Evolutionary conservation across 768 basidiomycete genomes (phyloP).

Genomic region (Rhodotorula toruloides): DNA sequence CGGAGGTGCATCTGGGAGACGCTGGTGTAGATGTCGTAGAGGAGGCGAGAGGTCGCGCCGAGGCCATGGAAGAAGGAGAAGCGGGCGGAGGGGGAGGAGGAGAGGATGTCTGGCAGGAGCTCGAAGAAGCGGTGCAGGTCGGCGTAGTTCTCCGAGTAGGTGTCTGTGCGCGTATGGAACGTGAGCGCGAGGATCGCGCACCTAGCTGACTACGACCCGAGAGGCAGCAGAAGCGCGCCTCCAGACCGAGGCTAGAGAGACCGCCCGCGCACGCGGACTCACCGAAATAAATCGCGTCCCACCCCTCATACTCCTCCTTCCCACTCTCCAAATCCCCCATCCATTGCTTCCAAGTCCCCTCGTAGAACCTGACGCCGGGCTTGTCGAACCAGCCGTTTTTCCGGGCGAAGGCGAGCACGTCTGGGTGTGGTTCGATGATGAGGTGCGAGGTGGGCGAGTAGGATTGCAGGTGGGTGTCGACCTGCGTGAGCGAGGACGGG

Average conservation of each 20-base stretch:
- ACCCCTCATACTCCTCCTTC: constrained; percentile 65
- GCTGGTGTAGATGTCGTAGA: constrained; percentile 75
- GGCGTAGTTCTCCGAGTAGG: constrained; percentile 43
- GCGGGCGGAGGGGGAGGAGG: constrained; percentile 57
- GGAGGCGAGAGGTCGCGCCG: constrained; percentile 75
- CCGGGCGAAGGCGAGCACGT: constrained; percentile 78
- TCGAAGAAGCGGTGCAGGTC: constrained; percentile 78
- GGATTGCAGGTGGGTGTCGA: constrained; percentile 40
- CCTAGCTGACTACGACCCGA: no score
- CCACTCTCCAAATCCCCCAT: constrained; percentile 54
- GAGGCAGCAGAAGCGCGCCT: neutral
- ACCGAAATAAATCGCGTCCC: constrained; percentile 87
- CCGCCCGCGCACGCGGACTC: constrained; percentile 48
- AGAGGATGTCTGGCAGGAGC: constrained; percentile 61
- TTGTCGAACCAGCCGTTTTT: constrained; percentile 69
- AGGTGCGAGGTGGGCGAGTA: constrained; percentile 55
- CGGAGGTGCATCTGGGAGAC: constrained; percentile 77
- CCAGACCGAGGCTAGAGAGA: neutral
- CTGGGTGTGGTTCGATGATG: constrained; percentile 90
- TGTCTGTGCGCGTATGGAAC: constrained; percentile 17
- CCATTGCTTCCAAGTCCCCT: constrained; percentile 91
- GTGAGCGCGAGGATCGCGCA: constrained; percentile 1
- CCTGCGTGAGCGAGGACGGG: constrained; percentile 1
- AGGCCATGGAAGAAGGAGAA: constrained; percentile 92
- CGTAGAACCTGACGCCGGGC: constrained; percentile 68